Evolutionary conservation across 2,329 filamentous ascomycete species (phyloP).

Genomic region (Aspergillus melleus): DNA sequence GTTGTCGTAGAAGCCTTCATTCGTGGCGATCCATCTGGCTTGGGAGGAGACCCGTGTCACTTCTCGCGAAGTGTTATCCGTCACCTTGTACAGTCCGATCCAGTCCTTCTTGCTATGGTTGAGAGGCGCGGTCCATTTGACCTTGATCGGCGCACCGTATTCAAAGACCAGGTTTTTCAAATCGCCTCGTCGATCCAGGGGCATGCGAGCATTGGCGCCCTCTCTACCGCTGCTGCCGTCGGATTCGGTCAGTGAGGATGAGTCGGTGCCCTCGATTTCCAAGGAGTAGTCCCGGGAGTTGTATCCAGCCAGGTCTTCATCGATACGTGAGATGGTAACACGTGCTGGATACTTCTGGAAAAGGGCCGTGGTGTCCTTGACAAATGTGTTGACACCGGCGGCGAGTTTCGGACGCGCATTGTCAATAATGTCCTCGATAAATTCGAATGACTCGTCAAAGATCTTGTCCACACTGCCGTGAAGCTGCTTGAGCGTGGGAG

Average conservation of each 20-base stretch:
- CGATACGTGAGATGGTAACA: constrained; percentile 76
- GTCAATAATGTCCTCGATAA: constrained; percentile 89
- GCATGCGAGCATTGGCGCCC: constrained; percentile 66
- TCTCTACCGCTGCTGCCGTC: constrained; percentile 72
- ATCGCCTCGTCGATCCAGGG: constrained; percentile 59
- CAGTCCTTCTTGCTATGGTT: constrained; percentile 91
- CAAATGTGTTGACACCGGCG: constrained; percentile 79
- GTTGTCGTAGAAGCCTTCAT: constrained; percentile 72
- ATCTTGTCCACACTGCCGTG: constrained; percentile 85
- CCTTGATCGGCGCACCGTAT: constrained; percentile 85
- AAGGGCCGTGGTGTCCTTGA: constrained; percentile 81
- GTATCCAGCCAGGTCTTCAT: constrained; percentile 76
- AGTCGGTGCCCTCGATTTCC: constrained; percentile 66
- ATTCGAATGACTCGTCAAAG: constrained; percentile 80
- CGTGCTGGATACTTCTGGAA: constrained; percentile 89
- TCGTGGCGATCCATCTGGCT: constrained; percentile 85
- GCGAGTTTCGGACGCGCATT: constrained; percentile 81
- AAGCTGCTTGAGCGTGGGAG: constrained; percentile 77
- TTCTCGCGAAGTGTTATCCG: constrained; percentile 85
- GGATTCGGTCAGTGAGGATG: constrained; percentile 51
- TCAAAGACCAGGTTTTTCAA: constrained; percentile 78
- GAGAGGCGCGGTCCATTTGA: constrained; percentile 85
- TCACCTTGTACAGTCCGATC: constrained; percentile 95
- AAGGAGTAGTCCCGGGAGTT: constrained; percentile 80
- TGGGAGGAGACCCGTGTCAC: constrained; percentile 80